Percentiles rank a stretch among this genome's conserved stretches.
phyloP scores from a whole-genome alignment of 2,329 filamentous ascomycete genomes.

The Fusarium circinatum region DNA sequence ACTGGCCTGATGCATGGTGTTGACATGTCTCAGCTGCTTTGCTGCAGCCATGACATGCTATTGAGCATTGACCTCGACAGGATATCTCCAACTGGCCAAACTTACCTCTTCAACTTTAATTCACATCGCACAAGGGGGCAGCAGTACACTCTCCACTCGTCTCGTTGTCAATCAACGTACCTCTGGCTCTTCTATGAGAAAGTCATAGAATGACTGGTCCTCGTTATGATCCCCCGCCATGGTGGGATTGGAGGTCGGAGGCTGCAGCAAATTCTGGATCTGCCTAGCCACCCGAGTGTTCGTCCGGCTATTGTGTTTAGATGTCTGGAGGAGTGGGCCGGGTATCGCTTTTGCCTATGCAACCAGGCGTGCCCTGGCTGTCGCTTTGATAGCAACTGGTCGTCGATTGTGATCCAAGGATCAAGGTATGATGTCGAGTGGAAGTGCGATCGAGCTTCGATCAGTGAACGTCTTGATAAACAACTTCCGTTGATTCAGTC shows the following conservation, averaged over 20 bases:
- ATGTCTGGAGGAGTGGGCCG: slow-evolving; percentile 12
- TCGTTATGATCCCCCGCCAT: slow-evolving; percentile 39
- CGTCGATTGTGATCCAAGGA: slow-evolving; percentile 5
- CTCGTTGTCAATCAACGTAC: slow-evolving; percentile 29
- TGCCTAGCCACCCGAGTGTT: slow-evolving; percentile 14
- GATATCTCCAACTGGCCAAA: slow-evolving; percentile 8
- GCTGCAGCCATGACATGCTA: slow-evolving; percentile 9
- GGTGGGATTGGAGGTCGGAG: slow-evolving; percentile 23
- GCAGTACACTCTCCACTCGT: neutral
- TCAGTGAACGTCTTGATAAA: slow-evolving; percentile 36
- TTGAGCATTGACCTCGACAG: slow-evolving; percentile 22
- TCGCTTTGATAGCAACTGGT: slow-evolving; percentile 12
- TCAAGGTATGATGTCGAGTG: slow-evolving; percentile 7
- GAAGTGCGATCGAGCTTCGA: slow-evolving; percentile 15
- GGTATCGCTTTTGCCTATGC: slow-evolving; percentile 18
- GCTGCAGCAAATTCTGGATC: slow-evolving; percentile 17
- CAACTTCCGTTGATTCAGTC: slow-evolving; percentile 19
- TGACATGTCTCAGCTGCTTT: slow-evolving; percentile 35
- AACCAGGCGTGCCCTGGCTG: slow-evolving; percentile 19
- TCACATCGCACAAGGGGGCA: slow-evolving; percentile 25
- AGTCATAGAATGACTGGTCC: slow-evolving; percentile 46
- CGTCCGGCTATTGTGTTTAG: slow-evolving; percentile 21
- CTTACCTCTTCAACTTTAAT: slow-evolving; percentile 16
- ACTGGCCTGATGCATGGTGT: slow-evolving; percentile 40
- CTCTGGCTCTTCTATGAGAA: slow-evolving; percentile 45